Conservation (phyloP, 2,329 filamentous ascomycete genomes). For the Cladosporium cucumerinum region DNA sequence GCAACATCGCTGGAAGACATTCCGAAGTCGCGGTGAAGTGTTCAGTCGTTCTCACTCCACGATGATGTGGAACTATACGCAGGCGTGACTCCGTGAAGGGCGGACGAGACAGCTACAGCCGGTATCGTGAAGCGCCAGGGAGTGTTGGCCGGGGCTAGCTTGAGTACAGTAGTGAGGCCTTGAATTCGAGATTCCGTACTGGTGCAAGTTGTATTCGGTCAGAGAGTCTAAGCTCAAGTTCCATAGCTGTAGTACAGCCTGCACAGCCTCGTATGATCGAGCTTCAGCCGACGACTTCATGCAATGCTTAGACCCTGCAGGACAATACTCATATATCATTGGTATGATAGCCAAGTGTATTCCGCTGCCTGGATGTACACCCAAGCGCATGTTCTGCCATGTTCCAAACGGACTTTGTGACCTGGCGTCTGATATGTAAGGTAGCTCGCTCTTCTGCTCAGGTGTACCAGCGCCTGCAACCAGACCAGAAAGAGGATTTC, state of each 20-base stretch:
- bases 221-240: too few species aligned
- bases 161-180: background rate
- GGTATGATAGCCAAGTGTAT: background rate
- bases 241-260: background rate
- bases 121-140: background rate
- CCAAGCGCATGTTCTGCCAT: too few species aligned
- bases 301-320: background rate
- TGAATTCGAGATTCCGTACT: background rate
- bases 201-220: too few species aligned
- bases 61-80: background rate
- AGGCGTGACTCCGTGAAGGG: too few species aligned
- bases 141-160: background rate
- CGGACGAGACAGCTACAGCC: too few species aligned
- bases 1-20: background rate
- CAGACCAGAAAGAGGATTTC: slow-evolving; percentile 64
- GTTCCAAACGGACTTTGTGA: slow-evolving; percentile 69
- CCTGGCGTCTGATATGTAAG: slow-evolving; percentile 72
- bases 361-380: too few species aligned
- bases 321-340: background rate
- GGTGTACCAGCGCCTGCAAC: slow-evolving; percentile 65
- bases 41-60: background rate
- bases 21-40: background rate
- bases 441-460: slow-evolving; percentile 74
- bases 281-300: background rate
- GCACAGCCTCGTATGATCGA: background rate